Evolutionary conservation across 345 rosid genomes (phyloP), one percentile per base, ranked within the genome.

Genomic region (Ailanthus altissimus): DNA sequence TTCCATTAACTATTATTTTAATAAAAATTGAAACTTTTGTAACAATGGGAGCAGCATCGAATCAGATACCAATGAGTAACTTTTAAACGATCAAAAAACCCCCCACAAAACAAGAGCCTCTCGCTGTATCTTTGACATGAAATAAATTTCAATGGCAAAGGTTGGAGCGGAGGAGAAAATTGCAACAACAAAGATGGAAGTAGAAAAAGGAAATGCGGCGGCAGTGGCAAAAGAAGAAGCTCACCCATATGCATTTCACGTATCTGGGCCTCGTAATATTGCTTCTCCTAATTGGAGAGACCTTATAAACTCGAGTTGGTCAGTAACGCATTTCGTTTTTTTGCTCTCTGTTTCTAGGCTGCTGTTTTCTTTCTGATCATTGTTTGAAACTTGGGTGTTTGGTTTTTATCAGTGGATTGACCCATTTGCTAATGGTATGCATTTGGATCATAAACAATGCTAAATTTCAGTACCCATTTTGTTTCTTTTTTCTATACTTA

Each of bases 221-320:
- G 84, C 42, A 68, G 79, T 71, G 53, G 75, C 75, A 54, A 75
- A n/a, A 21, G 88, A 85, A 25, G 86, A 80, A 56, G 86, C 93
- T 70, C 98, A 96, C 77, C 98, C 98, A 5, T 94, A 92, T 64
- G 95, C 98, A 28, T 96, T 94, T 81, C 93, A 92, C 49, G 97
- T 96, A 5, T 94, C 97, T 1, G 98, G 98, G 5, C 99, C 98
- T 57, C 89, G 98, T 21, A 96, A 96, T 75, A 86, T 92, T 0
- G 84, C 90, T 81, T 83, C 92, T 61, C 97, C 98, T 51, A 96
- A 90, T 47, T 96, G 99, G 98, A 90, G 97, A 88, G 99, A 96
- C 67, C 93, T 96, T 70, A 87, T 93, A 82, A 91, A 46, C 84
- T 96, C 99, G 7, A 96, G 95, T 83, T 96, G 98, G 99, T 96